Base-by-base conservation (phyloP, 176 grass and related monocot species). In the bread wheat (Triticum aestivum) region DNA sequence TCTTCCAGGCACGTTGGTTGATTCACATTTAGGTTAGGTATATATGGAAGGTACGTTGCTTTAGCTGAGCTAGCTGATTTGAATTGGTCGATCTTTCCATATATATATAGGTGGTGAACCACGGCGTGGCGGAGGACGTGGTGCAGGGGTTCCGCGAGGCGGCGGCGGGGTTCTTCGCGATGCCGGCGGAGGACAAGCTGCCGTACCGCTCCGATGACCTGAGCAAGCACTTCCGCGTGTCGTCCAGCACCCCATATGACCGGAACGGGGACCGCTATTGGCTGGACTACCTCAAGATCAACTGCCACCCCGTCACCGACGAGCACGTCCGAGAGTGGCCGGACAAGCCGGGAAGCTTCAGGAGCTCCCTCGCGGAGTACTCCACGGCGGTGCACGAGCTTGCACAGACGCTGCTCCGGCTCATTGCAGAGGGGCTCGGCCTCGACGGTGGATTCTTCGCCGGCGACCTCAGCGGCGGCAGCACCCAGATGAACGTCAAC, bases 261-360 rank as follows among this genome's bases (percentile, higher is more conserved):
- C 69, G 81, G 75, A 90, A 71, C 17, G 51, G 80, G 79, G 15
- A 66, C 69, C 37, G 37, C 20, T 90, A 90, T 47, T 97, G 92
- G 94, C 83, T 90, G 11, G 94, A 94, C 80, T 94, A 90, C 86
- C 88, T 97, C 20, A 72, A 72, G 69, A 54, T 54, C 51, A 54
- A 17, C 69, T 72, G 69, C 37, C 69, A 72, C 69, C 69, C 69
- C 0, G 69, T 72, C 69, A 23, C 69, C 9, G 69, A 42, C 37
- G 89, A 77, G 56, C 89, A 94, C 24, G 79, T 86, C 12, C 84
- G 85, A 45, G 18, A 27, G 34, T 72, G 69, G 69, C 69, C 69
- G 0, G 2, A 21, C 0, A 11, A 72, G 75, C 92, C 44, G 85
- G 89, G 0, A 9, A 59, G 79, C 23, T 79, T 96, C 37, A 49